Evolutionary conservation across 2,329 filamentous ascomycete genomes (phyloP).

Genomic region (Talaromyces sp.): DNA sequence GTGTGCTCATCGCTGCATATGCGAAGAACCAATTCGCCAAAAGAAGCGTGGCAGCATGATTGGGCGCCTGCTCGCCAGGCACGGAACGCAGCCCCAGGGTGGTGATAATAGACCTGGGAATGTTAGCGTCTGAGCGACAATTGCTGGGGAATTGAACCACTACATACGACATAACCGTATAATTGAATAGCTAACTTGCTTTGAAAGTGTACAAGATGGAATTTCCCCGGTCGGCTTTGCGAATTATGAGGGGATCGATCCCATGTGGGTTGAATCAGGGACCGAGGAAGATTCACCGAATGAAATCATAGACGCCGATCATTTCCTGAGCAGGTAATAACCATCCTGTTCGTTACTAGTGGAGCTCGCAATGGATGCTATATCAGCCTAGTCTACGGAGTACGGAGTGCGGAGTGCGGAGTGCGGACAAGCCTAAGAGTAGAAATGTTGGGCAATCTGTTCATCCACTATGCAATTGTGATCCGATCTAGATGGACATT

Average conservation of each 20-base stretch:
- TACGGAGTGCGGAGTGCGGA: too few relatives aligned
- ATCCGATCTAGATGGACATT: too few relatives aligned
- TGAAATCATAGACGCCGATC: not conserved
- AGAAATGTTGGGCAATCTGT: too few relatives aligned
- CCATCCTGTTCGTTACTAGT: not conserved
- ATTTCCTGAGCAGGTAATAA: too few relatives aligned
- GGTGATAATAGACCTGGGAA: conserved; percentile 22
- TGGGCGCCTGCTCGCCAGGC: conserved; percentile 19
- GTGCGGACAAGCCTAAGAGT: too few relatives aligned
- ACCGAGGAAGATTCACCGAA: not conserved
- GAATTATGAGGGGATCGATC: not conserved
- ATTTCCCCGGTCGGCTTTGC: not conserved
- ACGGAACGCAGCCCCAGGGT: conserved; percentile 27
- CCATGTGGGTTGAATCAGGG: not conserved
- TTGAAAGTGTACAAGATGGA: not conserved
- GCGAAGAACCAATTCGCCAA: conserved; percentile 45
- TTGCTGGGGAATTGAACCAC: too few relatives aligned
- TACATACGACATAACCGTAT: conserved; percentile 11
- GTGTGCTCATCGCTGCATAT: conserved; percentile 40
- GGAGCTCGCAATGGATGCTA: too few relatives aligned
- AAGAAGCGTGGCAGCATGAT: conserved; percentile 37
- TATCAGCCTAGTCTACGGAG: too few relatives aligned
- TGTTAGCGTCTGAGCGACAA: not conserved
- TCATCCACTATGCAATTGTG: too few relatives aligned
- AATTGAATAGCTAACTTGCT: not conserved